phyloP scores from a whole-genome alignment of 495 filamentous ascomycete species.

The Chaetomium tenue region DNA sequence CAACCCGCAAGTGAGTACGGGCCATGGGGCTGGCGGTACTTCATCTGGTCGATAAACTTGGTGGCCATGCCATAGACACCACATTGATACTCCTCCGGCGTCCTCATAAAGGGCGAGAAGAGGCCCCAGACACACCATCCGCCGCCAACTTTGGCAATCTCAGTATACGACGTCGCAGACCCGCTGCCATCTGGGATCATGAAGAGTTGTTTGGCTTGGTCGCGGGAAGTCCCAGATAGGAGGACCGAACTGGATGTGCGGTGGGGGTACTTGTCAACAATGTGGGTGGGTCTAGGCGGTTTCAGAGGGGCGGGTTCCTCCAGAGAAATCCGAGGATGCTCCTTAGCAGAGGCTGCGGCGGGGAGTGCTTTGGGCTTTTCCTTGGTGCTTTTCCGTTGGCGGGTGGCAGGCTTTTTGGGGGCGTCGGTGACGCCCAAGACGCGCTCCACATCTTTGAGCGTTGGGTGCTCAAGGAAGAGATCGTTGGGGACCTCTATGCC shows the following conservation, averaged over 20 bases:
- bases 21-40: slow-evolving; percentile 59
- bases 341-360: slow-evolving; percentile 5
- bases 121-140: slow-evolving; percentile 61
- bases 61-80: slow-evolving; percentile 55
- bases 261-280: slow-evolving; percentile 64
- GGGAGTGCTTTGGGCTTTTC: slow-evolving; percentile 29
- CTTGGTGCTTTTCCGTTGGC: slow-evolving; percentile 38
- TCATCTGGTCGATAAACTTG: slow-evolving; percentile 61
- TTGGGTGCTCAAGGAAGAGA: slow-evolving; percentile 48
- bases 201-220: slow-evolving; percentile 61
- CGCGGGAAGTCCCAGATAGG: slow-evolving; percentile 62
- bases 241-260: slow-evolving; percentile 60
- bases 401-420: slow-evolving; percentile 37
- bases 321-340: slow-evolving; percentile 37
- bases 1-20: slow-evolving; percentile 73
- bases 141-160: slow-evolving; percentile 50
- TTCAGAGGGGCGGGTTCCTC: slow-evolving; percentile 36
- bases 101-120: slow-evolving; percentile 63
- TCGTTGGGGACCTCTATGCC: slow-evolving; percentile 48
- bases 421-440: slow-evolving; percentile 45
- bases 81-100: slow-evolving; percentile 54
- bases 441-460: slow-evolving; percentile 49
- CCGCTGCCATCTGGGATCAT: slow-evolving; percentile 79
- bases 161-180: slow-evolving; percentile 61
- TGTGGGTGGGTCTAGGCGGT: slow-evolving; percentile 46